A percentile compares a stretch with the other conserved stretches of the same genome.
phyloP scores from a whole-genome alignment of 768 basidiomycete species.

The Lactifluus rugatus region DNA sequence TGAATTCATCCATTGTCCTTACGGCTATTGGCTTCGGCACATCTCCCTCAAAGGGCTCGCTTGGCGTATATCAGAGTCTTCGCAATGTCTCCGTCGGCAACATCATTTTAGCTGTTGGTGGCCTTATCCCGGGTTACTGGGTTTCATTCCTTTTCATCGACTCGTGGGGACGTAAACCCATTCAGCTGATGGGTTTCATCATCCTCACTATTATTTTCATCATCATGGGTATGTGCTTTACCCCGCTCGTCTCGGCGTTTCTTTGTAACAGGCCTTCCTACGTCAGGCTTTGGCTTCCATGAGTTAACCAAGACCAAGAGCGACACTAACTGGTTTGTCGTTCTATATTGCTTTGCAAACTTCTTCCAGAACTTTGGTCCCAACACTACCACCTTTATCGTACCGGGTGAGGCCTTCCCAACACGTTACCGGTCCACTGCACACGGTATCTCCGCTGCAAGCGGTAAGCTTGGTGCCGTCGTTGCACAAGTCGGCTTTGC shows the following conservation, averaged over 20 bases:
- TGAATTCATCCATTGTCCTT: constrained; percentile 74
- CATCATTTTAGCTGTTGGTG: constrained; percentile 64
- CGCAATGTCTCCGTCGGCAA: constrained; percentile 65
- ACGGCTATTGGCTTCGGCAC: constrained; percentile 64
- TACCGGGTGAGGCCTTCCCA: constrained; percentile 80
- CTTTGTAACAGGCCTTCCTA: background rate
- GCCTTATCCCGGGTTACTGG: constrained; percentile 79
- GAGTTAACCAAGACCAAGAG: constrained; percentile 36
- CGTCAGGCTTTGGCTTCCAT: constrained; percentile 56
- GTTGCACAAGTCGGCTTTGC: constrained; percentile 71
- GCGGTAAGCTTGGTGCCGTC: constrained; percentile 78
- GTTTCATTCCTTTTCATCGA: constrained; percentile 57
- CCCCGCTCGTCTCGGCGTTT: background rate
- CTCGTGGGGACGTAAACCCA: constrained; percentile 70
- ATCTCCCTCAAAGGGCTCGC: constrained; percentile 28
- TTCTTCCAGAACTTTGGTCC: constrained; percentile 90
- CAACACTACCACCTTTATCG: constrained; percentile 69
- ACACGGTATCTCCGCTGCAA: constrained; percentile 77
- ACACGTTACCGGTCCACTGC: constrained; percentile 82
- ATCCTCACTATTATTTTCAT: constrained; percentile 57
- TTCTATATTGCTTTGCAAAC: constrained; percentile 78
- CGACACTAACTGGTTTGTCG: constrained; percentile 55
- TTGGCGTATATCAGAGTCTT: constrained; percentile 40
- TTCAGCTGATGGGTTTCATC: constrained; percentile 71
- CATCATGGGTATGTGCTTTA: constrained; percentile 46